Conservation (phyloP, 208 protist genomes). For the Trypanosoma mega region DNA sequence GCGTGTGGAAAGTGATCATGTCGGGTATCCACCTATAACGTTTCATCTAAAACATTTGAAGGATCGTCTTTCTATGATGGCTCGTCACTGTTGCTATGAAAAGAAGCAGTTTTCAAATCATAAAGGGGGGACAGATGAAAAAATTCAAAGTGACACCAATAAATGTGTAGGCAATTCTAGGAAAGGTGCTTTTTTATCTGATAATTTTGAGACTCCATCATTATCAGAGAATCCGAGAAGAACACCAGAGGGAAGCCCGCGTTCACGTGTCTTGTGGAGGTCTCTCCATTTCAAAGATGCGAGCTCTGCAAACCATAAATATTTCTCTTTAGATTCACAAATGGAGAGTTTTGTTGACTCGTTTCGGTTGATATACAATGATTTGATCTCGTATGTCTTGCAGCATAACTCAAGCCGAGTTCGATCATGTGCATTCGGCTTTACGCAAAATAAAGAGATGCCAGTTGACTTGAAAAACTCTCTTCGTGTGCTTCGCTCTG, state of each 20-base stretch:
- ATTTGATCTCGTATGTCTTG: conserved; percentile 3
- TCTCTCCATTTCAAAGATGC: too few relatives aligned
- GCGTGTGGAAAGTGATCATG: background rate
- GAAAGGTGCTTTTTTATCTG: too few relatives aligned
- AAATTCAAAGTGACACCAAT: too few relatives aligned
- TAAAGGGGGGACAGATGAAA: background rate
- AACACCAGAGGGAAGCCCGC: too few relatives aligned
- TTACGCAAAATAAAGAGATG: too few relatives aligned
- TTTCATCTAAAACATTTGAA: conserved; percentile 13
- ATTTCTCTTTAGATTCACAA: too few relatives aligned
- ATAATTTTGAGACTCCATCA: too few relatives aligned
- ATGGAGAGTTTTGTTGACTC: background rate
- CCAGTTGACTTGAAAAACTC: too few relatives aligned
- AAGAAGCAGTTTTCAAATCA: background rate
- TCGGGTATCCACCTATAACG: conserved; percentile 18
- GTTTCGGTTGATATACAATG: conserved; percentile 1
- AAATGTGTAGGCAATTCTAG: too few relatives aligned
- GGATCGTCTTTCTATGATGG: background rate
- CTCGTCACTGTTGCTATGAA: background rate
- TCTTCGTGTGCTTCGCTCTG: background rate
- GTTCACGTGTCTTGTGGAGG: too few relatives aligned
- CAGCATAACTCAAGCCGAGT: conserved; percentile 1
- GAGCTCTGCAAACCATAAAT: too few relatives aligned
- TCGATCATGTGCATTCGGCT: background rate
- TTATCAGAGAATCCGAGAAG: too few relatives aligned